These are phyloP conservation scores for Candida tetrigidarum DNA, from an alignment of 1,139 yeast genomes.

Conservation along the genomic window DNA sequence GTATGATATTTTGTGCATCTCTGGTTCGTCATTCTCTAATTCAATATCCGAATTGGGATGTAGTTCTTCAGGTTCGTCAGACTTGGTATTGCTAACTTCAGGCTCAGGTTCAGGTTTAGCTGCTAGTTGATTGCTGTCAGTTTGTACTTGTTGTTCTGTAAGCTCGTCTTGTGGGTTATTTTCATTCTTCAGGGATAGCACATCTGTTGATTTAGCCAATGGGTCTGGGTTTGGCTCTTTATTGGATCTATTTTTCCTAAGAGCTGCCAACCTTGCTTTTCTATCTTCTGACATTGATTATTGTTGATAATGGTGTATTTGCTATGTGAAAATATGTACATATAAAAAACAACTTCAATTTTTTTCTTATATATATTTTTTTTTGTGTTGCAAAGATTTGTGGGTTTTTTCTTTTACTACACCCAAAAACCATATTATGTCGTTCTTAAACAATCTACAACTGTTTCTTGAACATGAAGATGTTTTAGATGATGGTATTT, in stretches of 20 bases:
- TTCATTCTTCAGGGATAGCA: not conserved
- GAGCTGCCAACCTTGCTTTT: slow-evolving; percentile 28
- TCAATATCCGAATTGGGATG: slow-evolving; percentile 10
- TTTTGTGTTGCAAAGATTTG: slow-evolving; percentile 14
- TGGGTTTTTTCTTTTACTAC: not conserved
- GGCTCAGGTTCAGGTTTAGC: not conserved
- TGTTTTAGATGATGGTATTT: slow-evolving; percentile 15
- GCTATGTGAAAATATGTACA: no score
- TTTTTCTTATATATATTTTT: not conserved
- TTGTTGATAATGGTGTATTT: no score
- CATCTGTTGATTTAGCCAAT: not conserved
- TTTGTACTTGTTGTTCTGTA: not conserved
- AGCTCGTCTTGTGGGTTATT: not conserved
- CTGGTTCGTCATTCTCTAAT: not conserved
- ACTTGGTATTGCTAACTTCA: not conserved
- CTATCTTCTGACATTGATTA: slow-evolving; percentile 19
- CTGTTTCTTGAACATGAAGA: slow-evolving; percentile 14
- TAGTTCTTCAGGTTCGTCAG: slow-evolving; percentile 16
- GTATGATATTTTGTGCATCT: slow-evolving; percentile 10
- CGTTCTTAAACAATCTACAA: slow-evolving; percentile 17
- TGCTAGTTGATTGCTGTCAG: no score
- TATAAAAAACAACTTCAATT: not conserved
- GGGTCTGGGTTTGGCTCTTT: slow-evolving; percentile 2
- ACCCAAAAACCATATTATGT: slow-evolving; percentile 10
- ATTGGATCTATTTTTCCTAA: slow-evolving; percentile 23